Evolutionary conservation across 768 basidiomycete genomes (phyloP).

Genomic region (Psilocybe sp.): DNA sequence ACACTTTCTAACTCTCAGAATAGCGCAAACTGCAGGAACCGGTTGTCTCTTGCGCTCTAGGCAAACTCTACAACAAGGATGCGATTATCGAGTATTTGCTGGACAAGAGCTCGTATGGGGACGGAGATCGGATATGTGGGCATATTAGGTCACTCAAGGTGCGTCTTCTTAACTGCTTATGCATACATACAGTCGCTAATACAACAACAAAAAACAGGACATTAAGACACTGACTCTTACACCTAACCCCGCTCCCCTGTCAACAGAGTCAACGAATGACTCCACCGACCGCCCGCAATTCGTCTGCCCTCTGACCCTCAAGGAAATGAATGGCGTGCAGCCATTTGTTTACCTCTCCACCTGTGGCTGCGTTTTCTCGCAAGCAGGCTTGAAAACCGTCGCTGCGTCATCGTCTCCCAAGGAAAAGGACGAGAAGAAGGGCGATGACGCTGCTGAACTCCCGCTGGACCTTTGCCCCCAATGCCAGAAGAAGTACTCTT

Average conservation of each 20-base stretch:
- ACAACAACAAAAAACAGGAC: constrained; percentile 49
- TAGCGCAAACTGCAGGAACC: constrained; percentile 87
- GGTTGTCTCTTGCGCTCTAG: constrained; percentile 86
- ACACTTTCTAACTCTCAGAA: not conserved
- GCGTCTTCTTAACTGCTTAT: constrained; percentile 19
- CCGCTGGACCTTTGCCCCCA: constrained; percentile 68
- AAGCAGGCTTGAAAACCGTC: constrained; percentile 75
- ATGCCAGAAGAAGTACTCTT: constrained; percentile 69
- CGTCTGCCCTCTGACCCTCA: constrained; percentile 87
- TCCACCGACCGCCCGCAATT: constrained; percentile 58
- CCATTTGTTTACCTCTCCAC: constrained; percentile 85
- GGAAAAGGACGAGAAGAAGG: constrained; percentile 24
- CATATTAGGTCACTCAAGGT: constrained; percentile 91
- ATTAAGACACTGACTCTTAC: constrained; percentile 83
- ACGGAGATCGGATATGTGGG: constrained; percentile 89
- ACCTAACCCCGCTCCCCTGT: constrained; percentile 55
- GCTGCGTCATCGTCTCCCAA: constrained; percentile 31
- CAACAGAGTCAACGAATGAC: constrained; percentile 34
- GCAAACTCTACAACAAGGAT: constrained; percentile 96
- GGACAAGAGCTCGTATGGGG: constrained; percentile 81
- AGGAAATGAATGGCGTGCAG: constrained; percentile 90
- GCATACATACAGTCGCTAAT: not conserved
- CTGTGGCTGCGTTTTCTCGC: constrained; percentile 92
- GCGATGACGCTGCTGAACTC: constrained; percentile 15
- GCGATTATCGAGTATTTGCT: constrained; percentile 88